phyloP scores from a whole-genome alignment of 1,139 yeast genomes.

The Pneumocystis murina region DNA sequence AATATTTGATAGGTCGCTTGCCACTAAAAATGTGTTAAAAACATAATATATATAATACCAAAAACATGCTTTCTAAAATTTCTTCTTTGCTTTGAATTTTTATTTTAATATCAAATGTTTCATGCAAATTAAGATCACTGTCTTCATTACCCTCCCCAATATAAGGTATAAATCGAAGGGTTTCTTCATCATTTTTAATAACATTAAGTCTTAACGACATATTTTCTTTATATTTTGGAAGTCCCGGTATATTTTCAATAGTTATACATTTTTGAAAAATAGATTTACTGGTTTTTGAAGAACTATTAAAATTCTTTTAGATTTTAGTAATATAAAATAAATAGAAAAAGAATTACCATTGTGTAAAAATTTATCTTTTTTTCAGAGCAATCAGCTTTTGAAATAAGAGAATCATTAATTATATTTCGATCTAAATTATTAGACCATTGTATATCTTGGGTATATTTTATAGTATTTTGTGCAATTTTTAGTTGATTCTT shows the following conservation, averaged over 20 bases:
- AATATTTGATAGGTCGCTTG: background rate
- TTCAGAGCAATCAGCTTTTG: background rate
- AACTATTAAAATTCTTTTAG: background rate
- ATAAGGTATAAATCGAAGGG: background rate
- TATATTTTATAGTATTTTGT: background rate
- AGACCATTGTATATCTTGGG: background rate
- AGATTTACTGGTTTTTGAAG: background rate
- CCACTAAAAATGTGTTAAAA: background rate
- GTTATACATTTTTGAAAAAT: background rate
- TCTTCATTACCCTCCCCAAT: constrained; percentile 1
- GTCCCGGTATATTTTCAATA: background rate
- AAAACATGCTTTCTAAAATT: background rate
- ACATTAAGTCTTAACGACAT: background rate
- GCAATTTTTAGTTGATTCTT: background rate
- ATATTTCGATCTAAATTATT: background rate
- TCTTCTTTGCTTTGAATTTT: background rate
- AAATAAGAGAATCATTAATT: background rate
- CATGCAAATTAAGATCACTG: constrained; percentile 1
- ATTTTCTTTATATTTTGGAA: background rate
- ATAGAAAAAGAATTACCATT: background rate
- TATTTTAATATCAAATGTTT: background rate
- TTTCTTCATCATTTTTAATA: background rate
- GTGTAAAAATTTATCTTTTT: background rate
- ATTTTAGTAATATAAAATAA: background rate
- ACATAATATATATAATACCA: background rate